Conservation (phyloP, 2,329 filamentous ascomycete species). For the Sphaerulina populicola region DNA sequence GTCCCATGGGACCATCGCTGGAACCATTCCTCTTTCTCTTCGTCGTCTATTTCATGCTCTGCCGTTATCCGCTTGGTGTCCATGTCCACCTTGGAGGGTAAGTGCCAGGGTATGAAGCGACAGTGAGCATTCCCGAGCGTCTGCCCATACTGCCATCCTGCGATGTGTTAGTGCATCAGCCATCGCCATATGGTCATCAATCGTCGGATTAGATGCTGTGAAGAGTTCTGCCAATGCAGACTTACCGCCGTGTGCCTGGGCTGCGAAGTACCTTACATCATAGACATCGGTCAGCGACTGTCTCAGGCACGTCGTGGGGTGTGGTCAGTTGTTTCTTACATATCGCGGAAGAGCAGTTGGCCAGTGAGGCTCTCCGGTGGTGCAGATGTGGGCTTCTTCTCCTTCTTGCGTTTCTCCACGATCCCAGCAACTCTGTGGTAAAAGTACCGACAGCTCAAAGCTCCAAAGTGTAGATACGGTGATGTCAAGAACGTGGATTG, state of each 20-base stretch:
- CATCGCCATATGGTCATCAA: too few relatives aligned
- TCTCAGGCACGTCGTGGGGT: too few relatives aligned
- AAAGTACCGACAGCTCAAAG: slow-evolving; percentile 60
- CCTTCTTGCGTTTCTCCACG: slow-evolving; percentile 49
- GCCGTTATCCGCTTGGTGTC: slow-evolving; percentile 47
- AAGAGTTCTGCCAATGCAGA: too few relatives aligned
- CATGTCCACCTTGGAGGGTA: slow-evolving; percentile 53
- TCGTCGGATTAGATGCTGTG: too few relatives aligned
- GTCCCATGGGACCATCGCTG: slow-evolving; percentile 58
- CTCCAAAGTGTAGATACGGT: slow-evolving; percentile 66
- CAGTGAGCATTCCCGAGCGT: slow-evolving; percentile 57
- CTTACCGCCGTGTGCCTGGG: slow-evolving; percentile 46
- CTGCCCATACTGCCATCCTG: slow-evolving; percentile 54
- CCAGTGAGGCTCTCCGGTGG: slow-evolving; percentile 63
- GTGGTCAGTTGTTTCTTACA: slow-evolving; percentile 36
- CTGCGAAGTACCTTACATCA: slow-evolving; percentile 54
- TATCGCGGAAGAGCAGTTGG: slow-evolving; percentile 69
- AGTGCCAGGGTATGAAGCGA: slow-evolving; percentile 71
- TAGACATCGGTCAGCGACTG: too few relatives aligned
- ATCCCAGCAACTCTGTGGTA: slow-evolving; percentile 63
- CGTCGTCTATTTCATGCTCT: slow-evolving; percentile 55
- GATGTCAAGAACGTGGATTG: slow-evolving; percentile 66
- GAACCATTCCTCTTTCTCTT: slow-evolving; percentile 57
- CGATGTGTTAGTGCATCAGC: too few relatives aligned
- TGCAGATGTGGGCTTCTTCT: slow-evolving; percentile 43